Evolutionary conservation across 2,329 filamentous ascomycete genomes (phyloP).

Genomic region (Fusarium sp.): DNA sequence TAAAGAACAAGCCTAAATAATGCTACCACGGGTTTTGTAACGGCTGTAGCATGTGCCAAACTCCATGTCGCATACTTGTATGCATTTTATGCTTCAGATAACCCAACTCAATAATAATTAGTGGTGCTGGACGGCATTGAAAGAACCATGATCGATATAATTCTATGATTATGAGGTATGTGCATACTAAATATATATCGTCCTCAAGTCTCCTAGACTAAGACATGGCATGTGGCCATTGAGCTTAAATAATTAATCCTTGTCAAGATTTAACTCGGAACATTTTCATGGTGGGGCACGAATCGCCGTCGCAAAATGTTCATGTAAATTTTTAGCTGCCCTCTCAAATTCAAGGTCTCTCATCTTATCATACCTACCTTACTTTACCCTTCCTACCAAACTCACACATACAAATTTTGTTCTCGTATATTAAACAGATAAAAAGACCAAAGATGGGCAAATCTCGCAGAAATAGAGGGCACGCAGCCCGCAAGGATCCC

Average conservation of each 20-base stretch:
- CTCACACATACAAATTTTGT: background rate
- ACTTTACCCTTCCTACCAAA: background rate
- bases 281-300: slow-evolving; percentile 41
- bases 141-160: background rate
- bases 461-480: slow-evolving; percentile 66
- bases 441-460: slow-evolving; percentile 66
- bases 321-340: slow-evolving; percentile 40
- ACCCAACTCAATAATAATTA: background rate
- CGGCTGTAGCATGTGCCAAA: too few species aligned
- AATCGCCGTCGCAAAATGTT: slow-evolving; percentile 35
- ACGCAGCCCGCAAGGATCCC: slow-evolving; percentile 64
- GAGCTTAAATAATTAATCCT: slow-evolving; percentile 25
- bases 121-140: background rate
- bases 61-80: background rate
- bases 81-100: background rate
- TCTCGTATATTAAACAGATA: background rate
- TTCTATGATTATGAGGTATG: background rate
- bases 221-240: background rate
- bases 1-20: background rate
- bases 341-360: background rate
- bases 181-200: background rate
- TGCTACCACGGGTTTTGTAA: too few species aligned
- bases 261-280: slow-evolving; percentile 20
- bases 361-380: background rate
- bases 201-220: background rate